Base-by-base conservation (phyloP, 2,329 filamentous ascomycete genomes). In the Fusarium nematophilum region DNA sequence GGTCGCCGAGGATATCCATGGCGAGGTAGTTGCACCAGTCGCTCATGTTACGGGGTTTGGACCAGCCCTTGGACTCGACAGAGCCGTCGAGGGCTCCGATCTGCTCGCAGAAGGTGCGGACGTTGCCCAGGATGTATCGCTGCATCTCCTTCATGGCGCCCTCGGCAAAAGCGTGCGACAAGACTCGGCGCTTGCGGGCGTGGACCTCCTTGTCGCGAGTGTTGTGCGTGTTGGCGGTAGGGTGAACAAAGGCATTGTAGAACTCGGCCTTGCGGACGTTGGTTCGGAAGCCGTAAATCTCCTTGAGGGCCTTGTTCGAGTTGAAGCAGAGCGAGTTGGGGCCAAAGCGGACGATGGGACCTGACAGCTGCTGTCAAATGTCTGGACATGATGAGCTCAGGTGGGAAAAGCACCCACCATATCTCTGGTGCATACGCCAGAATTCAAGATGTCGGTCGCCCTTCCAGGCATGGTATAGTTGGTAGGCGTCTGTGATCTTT, bases 271-370 rank as follows among this genome's bases (percentile, higher is more conserved):
- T 91, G 73, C 82, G 78, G 25, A 89, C 85, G 57, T 88, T 88
- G 71, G 84, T 74, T 42, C 80, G 79, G 77, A 87, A 86, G 62
- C 86, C 85, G 74, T 89, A 88, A 58, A 90, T 88, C 14, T 86
- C 83, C 71, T 86, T 86, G 53, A 91, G 78, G 1, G 90, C 89
- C 7, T 83, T 82, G 57, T 83, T 84, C 49, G 86, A 88, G 80
- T 95, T 94, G 78, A 96, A 86, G 1, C 88, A 91, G 34, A 96
- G 78, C 57, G 85, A 86, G 73, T 92, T 92, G 37, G 92, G 92
- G 0, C 90, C 90, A 63, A 90, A 91, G 23, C 92, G 90, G n/a
- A 94, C 89, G 44, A 87, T 73, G n/a, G 80, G 78, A 65, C 86
- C 85, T 86, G 15, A 5, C n/a, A 5, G 9, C 1, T 14, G 9